Evolutionary conservation across 352 stramenopile genomes (phyloP).

Genomic region (Globisporangium perplexum): DNA sequence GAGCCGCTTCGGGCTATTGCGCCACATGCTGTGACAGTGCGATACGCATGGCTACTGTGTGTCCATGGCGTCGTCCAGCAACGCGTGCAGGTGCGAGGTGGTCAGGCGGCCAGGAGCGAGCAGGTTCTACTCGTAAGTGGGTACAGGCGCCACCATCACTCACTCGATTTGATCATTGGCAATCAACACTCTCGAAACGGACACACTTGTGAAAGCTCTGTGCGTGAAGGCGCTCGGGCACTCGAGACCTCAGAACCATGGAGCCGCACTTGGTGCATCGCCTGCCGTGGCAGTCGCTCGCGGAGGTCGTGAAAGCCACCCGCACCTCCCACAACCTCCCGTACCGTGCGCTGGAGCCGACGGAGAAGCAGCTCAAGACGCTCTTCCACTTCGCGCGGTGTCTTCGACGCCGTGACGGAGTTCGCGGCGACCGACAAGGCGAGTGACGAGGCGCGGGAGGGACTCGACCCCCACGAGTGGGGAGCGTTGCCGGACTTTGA

Average conservation of each 20-base stretch:
- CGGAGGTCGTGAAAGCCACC: constrained; percentile 11
- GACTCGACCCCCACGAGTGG: constrained; percentile 20
- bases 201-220: too few species aligned
- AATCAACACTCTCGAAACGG: too few species aligned
- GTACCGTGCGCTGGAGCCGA: not conserved
- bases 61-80: not conserved
- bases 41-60: not conserved
- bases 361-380: constrained; percentile 14
- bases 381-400: constrained; percentile 22
- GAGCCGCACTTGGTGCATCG: constrained; percentile 20
- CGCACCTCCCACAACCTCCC: not conserved
- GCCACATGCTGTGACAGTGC: not conserved
- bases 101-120: too few species aligned
- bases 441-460: constrained; percentile 16
- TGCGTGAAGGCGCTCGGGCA: too few species aligned
- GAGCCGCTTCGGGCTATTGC: not conserved
- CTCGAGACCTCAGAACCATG: constrained; percentile 8
- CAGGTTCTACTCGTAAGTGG: not conserved
- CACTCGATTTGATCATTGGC: too few species aligned
- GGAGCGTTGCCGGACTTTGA: constrained; percentile 1
- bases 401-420: constrained; percentile 19
- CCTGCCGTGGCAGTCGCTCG: constrained; percentile 23
- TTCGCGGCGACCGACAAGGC: constrained; percentile 19
- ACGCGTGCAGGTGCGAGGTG: not conserved
- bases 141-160: too few species aligned